Base-by-base conservation (phyloP, 352 stramenopile genomes). In the Peronospora belbahrii region DNA sequence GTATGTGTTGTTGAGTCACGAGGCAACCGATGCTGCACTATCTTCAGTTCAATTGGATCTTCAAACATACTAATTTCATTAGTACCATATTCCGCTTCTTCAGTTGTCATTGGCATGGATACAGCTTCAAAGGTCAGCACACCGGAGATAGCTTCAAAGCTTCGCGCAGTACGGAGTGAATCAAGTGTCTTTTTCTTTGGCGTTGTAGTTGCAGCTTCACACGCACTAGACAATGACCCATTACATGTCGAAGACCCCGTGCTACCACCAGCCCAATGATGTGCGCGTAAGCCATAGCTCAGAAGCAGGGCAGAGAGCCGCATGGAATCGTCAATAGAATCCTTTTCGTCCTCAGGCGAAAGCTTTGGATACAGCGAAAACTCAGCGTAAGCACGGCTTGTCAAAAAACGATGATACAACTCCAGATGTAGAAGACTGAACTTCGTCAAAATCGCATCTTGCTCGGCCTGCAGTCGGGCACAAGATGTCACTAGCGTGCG, bases 391-490 rank as follows among this genome's bases (percentile, higher is more conserved):
- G 82, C 82, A 20, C 75, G 77, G 30, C 82, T 93, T 17, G 78
- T 87, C 14, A 93, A 51, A 38, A 93, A 93, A 2, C 82, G 78
- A 42, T 89, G 80, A 56, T 91, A 93, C 7, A 93, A 51, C 53
- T 93, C 82, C 17, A 88, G 46, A 37, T 93, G 78, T 44, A 90
- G 90, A n/a, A 88, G 59, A 22, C 69, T 84, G 59, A 93, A 89
- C 51, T 88, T 90, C 23, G 76, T 70, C 23, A 93, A 53, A 44
- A 93, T 93, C 0, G 63, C 62, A 40, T 93, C 82, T 72, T 93
- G 82, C 45, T 93, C 79, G 0, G 72, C 65, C 54, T 90, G 79
- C 23, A 93, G 48, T 18, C 63, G 56, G 6, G 75, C 56, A 43
- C 76, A 85, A 5, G 82, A 78, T 0, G 61, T 80, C 22, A 79